Base-by-base conservation (phyloP, 768 basidiomycete species). In the Kwoniella bestiolae region DNA sequence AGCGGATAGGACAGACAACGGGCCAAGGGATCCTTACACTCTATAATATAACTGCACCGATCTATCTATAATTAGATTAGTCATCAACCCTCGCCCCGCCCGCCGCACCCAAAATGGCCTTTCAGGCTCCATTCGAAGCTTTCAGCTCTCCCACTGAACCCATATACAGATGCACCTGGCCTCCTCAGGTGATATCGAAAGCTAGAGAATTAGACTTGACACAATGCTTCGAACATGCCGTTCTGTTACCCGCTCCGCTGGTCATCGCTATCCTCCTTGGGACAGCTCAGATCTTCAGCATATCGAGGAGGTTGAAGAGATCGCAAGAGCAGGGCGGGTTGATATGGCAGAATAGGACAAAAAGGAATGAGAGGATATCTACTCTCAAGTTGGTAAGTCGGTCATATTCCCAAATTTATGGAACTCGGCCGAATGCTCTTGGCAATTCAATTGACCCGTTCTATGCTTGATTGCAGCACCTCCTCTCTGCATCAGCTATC, bases 161-260 rank as follows among this genome's bases (percentile, higher is more conserved):
- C 5, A 38, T 21, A 9, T 65, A 58, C 28, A 34, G 35, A 21
- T 65, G 63, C 38, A 41, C 49, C 3, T 77, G 76, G 76, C 76
- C 76, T 9, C 44, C 73, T 25, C 60, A 49, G 11, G 51, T 71
- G 38, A 46, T 87, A 18, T 92, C 91, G 0, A 77, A 65, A 0
- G 70, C 81, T 0, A 85, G 91, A 58, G 82, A 85, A 14, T 91
- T 92, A 76, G 93, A 94, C 78, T 69, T 88, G 8, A 91, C 92
- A 1, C 85, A 87, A 14, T 95, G 93, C 78, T 91, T 89, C 68
- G 89, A 94, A 71, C 89, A 92, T 68, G 89, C 87, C 14, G 74
- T 89, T 46, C 32, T 94, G 0, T 78, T 92, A 1, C 84, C 90
- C 0, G 65, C 82, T 3, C 72, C 89, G 0, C 82, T 89, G 56